Percentiles rank a stretch among this genome's conserved stretches.
Evolutionary conservation across 352 stramenopile genomes (phyloP).

Genomic region (Pythium chondricola): DNA sequence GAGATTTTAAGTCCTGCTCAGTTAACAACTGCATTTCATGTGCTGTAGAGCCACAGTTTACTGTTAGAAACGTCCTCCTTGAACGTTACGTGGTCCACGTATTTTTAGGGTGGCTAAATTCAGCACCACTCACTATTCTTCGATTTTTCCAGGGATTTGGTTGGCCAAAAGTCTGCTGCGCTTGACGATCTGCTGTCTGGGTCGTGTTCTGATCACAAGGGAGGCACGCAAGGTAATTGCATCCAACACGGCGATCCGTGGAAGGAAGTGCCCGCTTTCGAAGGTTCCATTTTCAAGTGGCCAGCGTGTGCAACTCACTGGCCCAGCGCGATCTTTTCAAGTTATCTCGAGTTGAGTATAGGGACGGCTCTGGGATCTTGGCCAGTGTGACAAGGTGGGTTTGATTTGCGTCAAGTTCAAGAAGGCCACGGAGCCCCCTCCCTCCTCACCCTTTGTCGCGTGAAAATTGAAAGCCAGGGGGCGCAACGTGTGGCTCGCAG

Average conservation of each 20-base stretch:
- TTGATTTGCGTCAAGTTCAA: conserved; percentile 9
- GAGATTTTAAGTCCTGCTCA: too few species aligned
- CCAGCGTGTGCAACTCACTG: too few species aligned
- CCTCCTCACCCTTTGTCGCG: background rate
- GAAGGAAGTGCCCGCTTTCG: background rate
- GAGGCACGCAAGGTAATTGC: background rate
- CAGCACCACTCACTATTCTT: too few species aligned
- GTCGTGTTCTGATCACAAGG: background rate
- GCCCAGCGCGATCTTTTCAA: conserved; percentile 3
- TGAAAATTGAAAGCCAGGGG: conserved; percentile 5
- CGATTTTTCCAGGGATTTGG: background rate
- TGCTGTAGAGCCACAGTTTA: too few species aligned
- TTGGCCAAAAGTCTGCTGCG: background rate
- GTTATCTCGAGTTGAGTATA: conserved; percentile 1
- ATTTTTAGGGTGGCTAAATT: too few species aligned
- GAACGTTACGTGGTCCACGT: too few species aligned
- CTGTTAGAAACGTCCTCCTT: too few species aligned
- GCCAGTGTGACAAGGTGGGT: conserved; percentile 1
- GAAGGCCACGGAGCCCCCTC: background rate
- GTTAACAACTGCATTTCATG: too few species aligned
- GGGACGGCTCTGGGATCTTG: background rate
- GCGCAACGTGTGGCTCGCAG: conserved; percentile 1
- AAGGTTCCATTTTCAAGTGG: background rate
- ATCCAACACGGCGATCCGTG: background rate
- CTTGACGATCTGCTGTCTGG: background rate